A percentile compares a stretch with the other conserved stretches of the same genome.
Evolutionary conservation across 1,284 basidiomycete genomes (phyloP).

Genomic region (Takashimella tepidaria): DNA sequence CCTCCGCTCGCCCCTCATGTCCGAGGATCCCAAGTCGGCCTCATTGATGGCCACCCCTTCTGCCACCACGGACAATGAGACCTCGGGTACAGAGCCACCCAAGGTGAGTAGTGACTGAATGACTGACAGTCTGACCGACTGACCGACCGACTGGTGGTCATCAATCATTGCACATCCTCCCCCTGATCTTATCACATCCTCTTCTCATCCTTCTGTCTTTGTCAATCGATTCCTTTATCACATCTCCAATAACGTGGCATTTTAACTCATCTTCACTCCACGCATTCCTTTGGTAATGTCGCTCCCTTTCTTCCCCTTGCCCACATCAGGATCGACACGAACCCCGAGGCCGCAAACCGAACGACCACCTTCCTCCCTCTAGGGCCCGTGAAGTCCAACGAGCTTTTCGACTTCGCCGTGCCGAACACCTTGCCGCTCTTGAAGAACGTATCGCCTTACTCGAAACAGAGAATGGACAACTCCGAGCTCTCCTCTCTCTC

Average conservation of each 20-base stretch:
- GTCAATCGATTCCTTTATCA: background rate
- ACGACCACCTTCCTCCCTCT: constrained; percentile 85
- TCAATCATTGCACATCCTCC: background rate
- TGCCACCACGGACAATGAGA: too few relatives aligned
- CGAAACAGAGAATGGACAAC: constrained; percentile 73
- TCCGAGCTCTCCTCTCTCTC: constrained; percentile 68
- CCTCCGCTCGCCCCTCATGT: too few relatives aligned
- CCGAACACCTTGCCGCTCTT: constrained; percentile 77
- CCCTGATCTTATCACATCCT: background rate
- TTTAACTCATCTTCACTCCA: background rate
- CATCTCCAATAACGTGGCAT: background rate
- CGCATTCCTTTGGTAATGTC: background rate
- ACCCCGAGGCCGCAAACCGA: constrained; percentile 75
- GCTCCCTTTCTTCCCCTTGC: constrained; percentile 1
- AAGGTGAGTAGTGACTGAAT: too few relatives aligned
- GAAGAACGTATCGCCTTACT: constrained; percentile 76
- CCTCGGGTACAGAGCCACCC: too few relatives aligned
- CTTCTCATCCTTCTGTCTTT: background rate
- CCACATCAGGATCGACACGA: constrained; percentile 40
- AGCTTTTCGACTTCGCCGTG: constrained; percentile 82
- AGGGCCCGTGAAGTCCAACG: constrained; percentile 86
- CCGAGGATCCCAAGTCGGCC: too few relatives aligned
- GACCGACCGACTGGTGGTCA: too few relatives aligned
- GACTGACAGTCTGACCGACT: too few relatives aligned
- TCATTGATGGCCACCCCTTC: too few relatives aligned